A percentile compares a stretch with the other conserved stretches of the same genome.
Conservation (phyloP, 805 yeast species). For the Yamadazyma phyllophila region DNA sequence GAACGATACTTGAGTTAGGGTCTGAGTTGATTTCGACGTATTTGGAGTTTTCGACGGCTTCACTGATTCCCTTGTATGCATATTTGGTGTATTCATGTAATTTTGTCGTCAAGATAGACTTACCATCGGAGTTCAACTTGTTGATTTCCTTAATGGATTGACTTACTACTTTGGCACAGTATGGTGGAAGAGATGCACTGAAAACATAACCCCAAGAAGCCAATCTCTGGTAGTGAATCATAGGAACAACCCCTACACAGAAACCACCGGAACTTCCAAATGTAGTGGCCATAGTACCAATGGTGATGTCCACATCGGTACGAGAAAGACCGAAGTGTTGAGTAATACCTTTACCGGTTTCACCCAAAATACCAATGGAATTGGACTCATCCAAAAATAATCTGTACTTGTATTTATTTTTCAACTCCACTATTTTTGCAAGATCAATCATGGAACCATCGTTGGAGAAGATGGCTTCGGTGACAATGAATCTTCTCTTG, state of each 20-base stretch:
- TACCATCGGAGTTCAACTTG: slow-evolving; percentile 29
- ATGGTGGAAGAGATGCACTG: slow-evolving; percentile 93
- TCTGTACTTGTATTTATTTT: slow-evolving; percentile 79
- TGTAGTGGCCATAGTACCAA: slow-evolving; percentile 81
- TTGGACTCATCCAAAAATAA: slow-evolving; percentile 83
- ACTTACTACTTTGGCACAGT: slow-evolving; percentile 64
- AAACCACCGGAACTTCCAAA: slow-evolving; percentile 90
- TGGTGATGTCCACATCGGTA: slow-evolving; percentile 74
- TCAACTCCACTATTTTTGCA: slow-evolving; percentile 65
- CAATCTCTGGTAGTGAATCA: slow-evolving; percentile 90
- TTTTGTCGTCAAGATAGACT: slow-evolving; percentile 28
- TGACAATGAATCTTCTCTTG: slow-evolving; percentile 86
- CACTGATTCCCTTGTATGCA: slow-evolving; percentile 41
- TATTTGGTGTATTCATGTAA: slow-evolving; percentile 42
- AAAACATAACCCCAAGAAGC: slow-evolving; percentile 88
- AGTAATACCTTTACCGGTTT: slow-evolving; percentile 78
- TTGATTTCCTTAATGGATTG: slow-evolving; percentile 49
- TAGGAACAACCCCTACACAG: slow-evolving; percentile 79
- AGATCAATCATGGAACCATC: slow-evolving; percentile 79
- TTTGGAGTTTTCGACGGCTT: slow-evolving; percentile 31
- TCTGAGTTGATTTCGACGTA: slow-evolving; percentile 55
- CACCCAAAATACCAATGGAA: slow-evolving; percentile 84
- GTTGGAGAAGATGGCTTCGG: slow-evolving; percentile 85
- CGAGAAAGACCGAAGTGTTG: slow-evolving; percentile 73
- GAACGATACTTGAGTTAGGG: slow-evolving; percentile 64